Percentiles rank a stretch among this genome's conserved stretches.
phyloP scores from a whole-genome alignment of 495 filamentous ascomycete species.

The Massariosphaeria phaeospora region DNA sequence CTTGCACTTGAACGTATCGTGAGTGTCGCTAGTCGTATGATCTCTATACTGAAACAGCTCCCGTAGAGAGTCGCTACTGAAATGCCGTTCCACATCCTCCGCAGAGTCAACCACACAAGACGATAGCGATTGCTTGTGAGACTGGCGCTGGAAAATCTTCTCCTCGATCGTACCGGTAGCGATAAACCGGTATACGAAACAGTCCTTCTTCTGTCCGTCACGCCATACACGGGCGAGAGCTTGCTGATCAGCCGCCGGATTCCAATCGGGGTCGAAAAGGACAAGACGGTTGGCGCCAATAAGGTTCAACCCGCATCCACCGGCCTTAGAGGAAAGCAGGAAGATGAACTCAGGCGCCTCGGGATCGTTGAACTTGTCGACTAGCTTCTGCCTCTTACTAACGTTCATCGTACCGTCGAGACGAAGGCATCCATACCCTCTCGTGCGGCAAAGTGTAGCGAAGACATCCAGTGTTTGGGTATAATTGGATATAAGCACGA shows the following conservation, averaged over 20 bases:
- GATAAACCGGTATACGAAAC: constrained; percentile 98
- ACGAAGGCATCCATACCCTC: constrained; percentile 78
- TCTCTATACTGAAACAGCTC: constrained; percentile 91
- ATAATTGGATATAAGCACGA: constrained; percentile 98
- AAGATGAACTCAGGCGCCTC: constrained; percentile 90
- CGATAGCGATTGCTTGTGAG: constrained; percentile 93
- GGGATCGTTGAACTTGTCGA: constrained; percentile 97
- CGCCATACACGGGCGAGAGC: constrained; percentile 96
- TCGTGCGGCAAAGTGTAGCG: constrained; percentile 78
- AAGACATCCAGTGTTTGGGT: constrained; percentile 96
- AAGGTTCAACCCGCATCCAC: constrained; percentile 93
- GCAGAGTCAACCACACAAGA: constrained; percentile 97
- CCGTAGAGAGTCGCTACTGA: constrained; percentile 77
- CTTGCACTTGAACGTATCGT: constrained; percentile 99
- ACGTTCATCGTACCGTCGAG: constrained; percentile 98
- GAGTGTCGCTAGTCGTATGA: constrained; percentile 83
- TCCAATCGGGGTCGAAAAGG: constrained; percentile 99
- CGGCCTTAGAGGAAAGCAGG: constrained; percentile 90
- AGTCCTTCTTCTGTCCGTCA: constrained; percentile 98
- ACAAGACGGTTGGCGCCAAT: constrained; percentile 96
- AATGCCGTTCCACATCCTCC: constrained; percentile 95
- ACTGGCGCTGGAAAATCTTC: constrained; percentile 98
- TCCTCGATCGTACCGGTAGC: constrained; percentile 97
- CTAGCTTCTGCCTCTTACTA: constrained; percentile 91
- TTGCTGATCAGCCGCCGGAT: constrained; percentile 96